A percentile compares a stretch with the other conserved stretches of the same genome.
Conservation (phyloP, 1,284 basidiomycete species). For the Puccinia novopanici region DNA sequence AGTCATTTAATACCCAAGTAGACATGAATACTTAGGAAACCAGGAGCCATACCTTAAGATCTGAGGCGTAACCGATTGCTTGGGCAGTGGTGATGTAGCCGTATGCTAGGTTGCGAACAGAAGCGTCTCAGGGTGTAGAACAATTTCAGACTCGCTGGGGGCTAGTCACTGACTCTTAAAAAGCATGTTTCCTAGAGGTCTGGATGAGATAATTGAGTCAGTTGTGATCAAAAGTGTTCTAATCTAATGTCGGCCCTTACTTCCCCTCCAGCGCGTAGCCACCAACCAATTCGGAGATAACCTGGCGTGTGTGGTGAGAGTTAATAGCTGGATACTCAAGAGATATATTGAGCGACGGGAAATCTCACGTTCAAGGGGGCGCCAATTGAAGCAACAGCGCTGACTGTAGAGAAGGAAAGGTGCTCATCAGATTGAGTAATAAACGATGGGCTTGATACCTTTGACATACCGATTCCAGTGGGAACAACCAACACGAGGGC, state of each 20-base stretch:
- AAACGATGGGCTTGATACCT: background rate
- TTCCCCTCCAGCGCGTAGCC: slow-evolving; percentile 38
- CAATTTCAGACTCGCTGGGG: background rate
- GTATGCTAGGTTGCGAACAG: slow-evolving; percentile 32
- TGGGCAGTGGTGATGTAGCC: slow-evolving; percentile 48
- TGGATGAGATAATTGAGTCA: background rate
- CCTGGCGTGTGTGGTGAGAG: slow-evolving; percentile 1
- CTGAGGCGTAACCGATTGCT: slow-evolving; percentile 43
- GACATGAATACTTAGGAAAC: background rate
- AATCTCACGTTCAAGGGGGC: slow-evolving; percentile 42
- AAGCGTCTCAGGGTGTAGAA: too few relatives aligned
- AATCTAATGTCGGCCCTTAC: background rate
- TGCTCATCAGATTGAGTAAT: background rate
- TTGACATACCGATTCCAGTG: slow-evolving; percentile 33
- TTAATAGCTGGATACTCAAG: background rate
- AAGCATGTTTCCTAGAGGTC: slow-evolving; percentile 46
- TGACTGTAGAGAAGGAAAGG: slow-evolving; percentile 15
- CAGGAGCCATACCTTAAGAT: slow-evolving; percentile 30
- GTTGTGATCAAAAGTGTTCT: background rate
- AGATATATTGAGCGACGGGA: background rate
- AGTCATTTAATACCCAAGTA: background rate
- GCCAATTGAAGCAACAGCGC: slow-evolving; percentile 32
- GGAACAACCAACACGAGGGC: slow-evolving; percentile 36
- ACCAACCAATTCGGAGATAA: slow-evolving; percentile 47
- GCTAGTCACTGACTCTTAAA: slow-evolving; percentile 40